A percentile compares a stretch with the other conserved stretches of the same genome.
phyloP scores from a whole-genome alignment of 1,284 basidiomycete genomes.

The Boletus sp. region DNA sequence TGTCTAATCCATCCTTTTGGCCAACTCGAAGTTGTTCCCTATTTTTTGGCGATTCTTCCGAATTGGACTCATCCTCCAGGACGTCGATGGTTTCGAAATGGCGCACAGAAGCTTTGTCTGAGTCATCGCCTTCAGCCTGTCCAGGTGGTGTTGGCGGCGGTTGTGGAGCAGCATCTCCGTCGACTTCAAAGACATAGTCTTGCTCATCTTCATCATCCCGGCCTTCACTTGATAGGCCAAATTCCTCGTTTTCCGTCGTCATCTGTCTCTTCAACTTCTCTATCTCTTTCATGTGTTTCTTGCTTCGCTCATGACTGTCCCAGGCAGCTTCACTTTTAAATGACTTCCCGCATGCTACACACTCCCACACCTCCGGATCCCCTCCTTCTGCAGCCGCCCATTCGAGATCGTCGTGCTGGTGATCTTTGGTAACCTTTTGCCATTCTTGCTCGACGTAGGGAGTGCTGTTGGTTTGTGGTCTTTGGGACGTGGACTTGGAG shows the following conservation, averaged over 20 bases:
- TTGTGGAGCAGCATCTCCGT: constrained; percentile 13
- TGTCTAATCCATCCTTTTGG: constrained; percentile 1
- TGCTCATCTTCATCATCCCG: constrained; percentile 27
- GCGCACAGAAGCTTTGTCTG: constrained; percentile 1
- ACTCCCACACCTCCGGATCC: constrained; percentile 84
- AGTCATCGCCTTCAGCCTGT: constrained; percentile 23
- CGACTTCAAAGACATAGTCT: constrained; percentile 12
- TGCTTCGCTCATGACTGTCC: constrained; percentile 94
- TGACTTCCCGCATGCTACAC: constrained; percentile 90
- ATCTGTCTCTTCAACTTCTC: constrained; percentile 73
- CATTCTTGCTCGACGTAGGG: constrained; percentile 78
- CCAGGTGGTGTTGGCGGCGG: constrained; percentile 14
- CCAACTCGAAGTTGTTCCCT: not conserved
- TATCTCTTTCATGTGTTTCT: constrained; percentile 90
- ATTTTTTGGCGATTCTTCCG: constrained; percentile 7
- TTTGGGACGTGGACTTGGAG: constrained; percentile 21
- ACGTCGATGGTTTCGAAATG: not conserved
- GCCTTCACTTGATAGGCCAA: constrained; percentile 40
- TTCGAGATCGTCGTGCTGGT: constrained; percentile 57
- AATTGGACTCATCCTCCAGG: not conserved
- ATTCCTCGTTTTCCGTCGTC: constrained; percentile 68
- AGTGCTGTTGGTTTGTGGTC: constrained; percentile 21
- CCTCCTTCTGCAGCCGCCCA: constrained; percentile 68
- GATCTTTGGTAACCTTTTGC: constrained; percentile 57
- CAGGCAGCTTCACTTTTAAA: constrained; percentile 94